Percentiles rank a stretch among this genome's conserved stretches.
Conservation (phyloP, 2,329 filamentous ascomycete genomes). For the Penicillium decumbens region DNA sequence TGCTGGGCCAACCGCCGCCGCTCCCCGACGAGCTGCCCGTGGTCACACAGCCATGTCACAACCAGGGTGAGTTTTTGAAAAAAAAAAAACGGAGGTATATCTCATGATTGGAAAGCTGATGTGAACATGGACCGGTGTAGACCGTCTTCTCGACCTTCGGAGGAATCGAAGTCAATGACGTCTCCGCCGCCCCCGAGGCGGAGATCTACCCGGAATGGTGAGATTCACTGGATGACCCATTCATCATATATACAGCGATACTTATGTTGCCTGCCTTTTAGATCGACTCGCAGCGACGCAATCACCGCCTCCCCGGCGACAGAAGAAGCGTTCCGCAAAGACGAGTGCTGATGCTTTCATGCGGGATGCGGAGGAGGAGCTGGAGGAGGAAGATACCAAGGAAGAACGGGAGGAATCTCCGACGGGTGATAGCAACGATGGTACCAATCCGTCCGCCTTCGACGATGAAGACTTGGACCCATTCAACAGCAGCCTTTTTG, state of each 20-base stretch:
- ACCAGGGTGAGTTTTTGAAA: conserved; percentile 33
- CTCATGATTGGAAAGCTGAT: neutral
- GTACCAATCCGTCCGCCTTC: conserved; percentile 49
- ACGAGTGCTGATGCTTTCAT: conserved; percentile 64
- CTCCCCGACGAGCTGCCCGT: conserved; percentile 41
- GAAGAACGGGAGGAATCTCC: conserved; percentile 56
- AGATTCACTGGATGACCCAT: conserved; percentile 35
- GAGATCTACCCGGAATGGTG: conserved; percentile 69
- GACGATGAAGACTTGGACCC: conserved; percentile 59
- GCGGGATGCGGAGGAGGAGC: conserved; percentile 61
- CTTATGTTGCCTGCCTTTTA: conserved; percentile 17
- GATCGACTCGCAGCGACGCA: conserved; percentile 35
- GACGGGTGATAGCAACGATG: conserved; percentile 62
- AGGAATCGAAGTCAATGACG: conserved; percentile 53
- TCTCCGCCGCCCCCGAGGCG: conserved; percentile 63
- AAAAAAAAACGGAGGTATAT: conserved; percentile 5
- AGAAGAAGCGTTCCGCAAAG: conserved; percentile 52
- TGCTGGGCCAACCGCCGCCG: conserved; percentile 39
- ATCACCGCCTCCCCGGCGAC: conserved; percentile 40
- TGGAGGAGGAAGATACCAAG: conserved; percentile 37
- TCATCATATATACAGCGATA: neutral
- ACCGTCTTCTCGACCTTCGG: conserved; percentile 60
- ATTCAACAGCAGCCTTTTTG: conserved; percentile 61
- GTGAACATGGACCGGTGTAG: conserved; percentile 38
- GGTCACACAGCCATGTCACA: conserved; percentile 41